Percentiles rank a stretch among this genome's conserved stretches.
phyloP scores from a whole-genome alignment of 768 basidiomycete genomes.

The Suillus lakei region DNA sequence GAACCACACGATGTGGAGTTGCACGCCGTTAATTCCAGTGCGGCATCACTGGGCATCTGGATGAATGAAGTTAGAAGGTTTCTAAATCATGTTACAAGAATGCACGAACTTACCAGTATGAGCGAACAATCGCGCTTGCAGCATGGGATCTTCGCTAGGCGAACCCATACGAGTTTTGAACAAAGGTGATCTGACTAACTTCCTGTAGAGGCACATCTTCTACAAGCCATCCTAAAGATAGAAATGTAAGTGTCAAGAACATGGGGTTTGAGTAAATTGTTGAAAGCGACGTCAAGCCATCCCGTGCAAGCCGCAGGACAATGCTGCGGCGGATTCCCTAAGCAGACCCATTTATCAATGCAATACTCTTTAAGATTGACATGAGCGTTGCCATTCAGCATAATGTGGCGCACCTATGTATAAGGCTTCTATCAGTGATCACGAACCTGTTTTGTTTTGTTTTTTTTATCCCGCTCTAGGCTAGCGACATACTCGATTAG shows the following conservation, averaged over 20 bases:
- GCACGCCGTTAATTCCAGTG: constrained; percentile 42
- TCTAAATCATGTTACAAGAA: neutral
- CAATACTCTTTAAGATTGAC: too few relatives aligned
- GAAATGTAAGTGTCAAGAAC: neutral
- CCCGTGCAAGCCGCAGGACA: too few relatives aligned
- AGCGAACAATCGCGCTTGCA: constrained; percentile 61
- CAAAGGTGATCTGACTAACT: constrained; percentile 43
- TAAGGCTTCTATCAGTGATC: too few relatives aligned
- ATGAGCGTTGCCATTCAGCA: too few relatives aligned
- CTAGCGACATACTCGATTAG: too few relatives aligned
- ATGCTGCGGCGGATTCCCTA: too few relatives aligned
- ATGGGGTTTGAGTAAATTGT: too few relatives aligned
- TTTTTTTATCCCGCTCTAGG: too few relatives aligned
- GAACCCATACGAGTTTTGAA: constrained; percentile 39
- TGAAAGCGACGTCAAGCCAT: too few relatives aligned
- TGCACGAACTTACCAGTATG: constrained; percentile 48
- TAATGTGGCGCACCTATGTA: too few relatives aligned
- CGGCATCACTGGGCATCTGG: constrained; percentile 45
- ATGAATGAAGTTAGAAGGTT: neutral
- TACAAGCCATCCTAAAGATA: constrained; percentile 38
- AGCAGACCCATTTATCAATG: too few relatives aligned
- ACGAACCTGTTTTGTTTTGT: too few relatives aligned
- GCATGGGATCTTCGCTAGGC: constrained; percentile 58
- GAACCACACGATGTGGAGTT: constrained; percentile 26
- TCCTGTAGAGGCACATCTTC: constrained; percentile 40